These are phyloP conservation scores for Echria macrotheca DNA, from an alignment of 495 filamentous ascomycete genomes.

Conservation along the genomic window DNA sequence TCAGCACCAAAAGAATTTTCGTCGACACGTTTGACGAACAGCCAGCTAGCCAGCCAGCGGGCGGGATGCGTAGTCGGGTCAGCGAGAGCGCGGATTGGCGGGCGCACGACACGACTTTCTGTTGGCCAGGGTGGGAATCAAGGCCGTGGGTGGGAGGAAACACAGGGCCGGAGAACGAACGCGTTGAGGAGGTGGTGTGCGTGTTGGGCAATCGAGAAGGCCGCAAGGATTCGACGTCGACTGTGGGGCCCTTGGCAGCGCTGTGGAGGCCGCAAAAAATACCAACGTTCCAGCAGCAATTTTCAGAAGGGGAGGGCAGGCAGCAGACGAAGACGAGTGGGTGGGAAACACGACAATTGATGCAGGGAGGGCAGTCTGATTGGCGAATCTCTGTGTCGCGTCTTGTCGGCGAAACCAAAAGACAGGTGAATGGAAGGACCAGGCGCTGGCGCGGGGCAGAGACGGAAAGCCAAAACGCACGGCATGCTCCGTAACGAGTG, in stretches of 20 bases:
- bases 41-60: conserved; percentile 4
- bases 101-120: conserved; percentile 10
- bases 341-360: conserved; percentile 3
- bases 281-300: conserved; percentile 2
- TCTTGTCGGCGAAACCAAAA: conserved; percentile 1
- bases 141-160: conserved; percentile 11
- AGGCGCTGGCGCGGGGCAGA: too few species aligned
- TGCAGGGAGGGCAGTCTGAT: conserved; percentile 11
- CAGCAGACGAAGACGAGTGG: too few species aligned
- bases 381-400: conserved; percentile 10
- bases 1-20: conserved; percentile 14
- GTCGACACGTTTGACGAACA: conserved; percentile 14
- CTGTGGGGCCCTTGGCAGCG: conserved; percentile 26
- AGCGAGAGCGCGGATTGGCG: conserved; percentile 13
- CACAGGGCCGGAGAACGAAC: conserved; percentile 5
- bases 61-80: neutral
- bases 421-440: conserved; percentile 3
- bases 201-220: conserved; percentile 18
- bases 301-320: too few species aligned
- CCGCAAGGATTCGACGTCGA: conserved; percentile 26
- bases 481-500: too few species aligned
- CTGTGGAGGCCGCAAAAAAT: conserved; percentile 21
- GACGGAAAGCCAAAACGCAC: neutral
- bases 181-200: conserved; percentile 4
- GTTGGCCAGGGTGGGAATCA: conserved; percentile 16